phyloP scores from a whole-genome alignment of 179 eudicot species.

The Silene vulgaris region DNA sequence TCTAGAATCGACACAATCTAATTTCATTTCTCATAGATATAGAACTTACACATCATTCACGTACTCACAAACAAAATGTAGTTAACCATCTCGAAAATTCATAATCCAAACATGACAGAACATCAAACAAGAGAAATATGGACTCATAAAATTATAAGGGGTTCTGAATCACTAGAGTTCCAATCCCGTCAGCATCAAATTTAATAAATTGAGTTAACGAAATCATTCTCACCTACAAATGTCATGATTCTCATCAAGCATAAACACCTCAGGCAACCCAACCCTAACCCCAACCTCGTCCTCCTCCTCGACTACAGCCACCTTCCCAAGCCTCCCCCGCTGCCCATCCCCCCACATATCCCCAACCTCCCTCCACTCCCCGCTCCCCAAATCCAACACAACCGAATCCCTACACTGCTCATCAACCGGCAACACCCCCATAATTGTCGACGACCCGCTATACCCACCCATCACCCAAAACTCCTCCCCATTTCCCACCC shows the following conservation, averaged over 20 bases:
- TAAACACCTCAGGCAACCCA: conserved; percentile 54
- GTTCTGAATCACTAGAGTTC: background rate
- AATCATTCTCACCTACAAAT: conserved; percentile 54
- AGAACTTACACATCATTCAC: background rate
- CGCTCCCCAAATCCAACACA: conserved; percentile 53
- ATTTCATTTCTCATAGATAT: background rate
- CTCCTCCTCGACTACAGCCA: conserved; percentile 47
- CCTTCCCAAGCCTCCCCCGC: conserved; percentile 62
- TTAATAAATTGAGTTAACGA: too few species aligned
- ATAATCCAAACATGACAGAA: background rate
- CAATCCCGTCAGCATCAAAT: background rate
- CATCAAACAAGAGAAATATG: background rate
- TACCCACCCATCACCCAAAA: conserved; percentile 99
- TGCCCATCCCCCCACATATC: conserved; percentile 83
- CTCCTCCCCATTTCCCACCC: conserved; percentile 37
- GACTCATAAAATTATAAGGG: background rate
- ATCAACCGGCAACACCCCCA: conserved; percentile 86
- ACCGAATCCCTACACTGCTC: conserved; percentile 75
- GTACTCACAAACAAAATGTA: background rate
- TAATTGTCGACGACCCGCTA: conserved; percentile 66
- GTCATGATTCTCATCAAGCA: conserved; percentile 64
- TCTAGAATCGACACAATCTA: background rate
- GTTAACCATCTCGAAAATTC: background rate
- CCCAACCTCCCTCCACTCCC: conserved; percentile 73
- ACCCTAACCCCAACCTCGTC: conserved; percentile 17